Evolutionary conservation across 768 basidiomycete species (phyloP), one percentile per base, ranked within the genome.

Genomic region (Leccinum subtestaceum): DNA sequence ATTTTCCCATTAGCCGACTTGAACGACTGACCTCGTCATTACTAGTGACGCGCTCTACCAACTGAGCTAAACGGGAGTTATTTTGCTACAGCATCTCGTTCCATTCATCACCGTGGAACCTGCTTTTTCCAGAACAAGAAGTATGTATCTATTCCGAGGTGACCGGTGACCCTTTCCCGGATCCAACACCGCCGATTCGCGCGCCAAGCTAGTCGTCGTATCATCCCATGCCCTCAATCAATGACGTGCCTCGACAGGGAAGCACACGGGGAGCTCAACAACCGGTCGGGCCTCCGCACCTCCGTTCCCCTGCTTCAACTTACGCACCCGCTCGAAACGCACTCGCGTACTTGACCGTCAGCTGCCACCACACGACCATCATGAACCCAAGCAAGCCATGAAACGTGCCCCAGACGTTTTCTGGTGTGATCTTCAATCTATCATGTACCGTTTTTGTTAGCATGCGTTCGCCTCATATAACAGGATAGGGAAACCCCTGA

Each of bases 311-410:
- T 3, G 0, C 43, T 48, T 48, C 23, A 27, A 48, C 25, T 43
- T 53, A 60, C 46, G 10, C 25, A 17, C 34, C 56, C 48, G 60
- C 63, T 27, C 78, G 74, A 32, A 77, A 72, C 65, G 79, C 72
- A 23, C 72, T 74, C 27, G 81, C 76, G 40, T 83, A 73, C 34
- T 77, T 81, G 52, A 91, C 74, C 2, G 90, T 93, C 17, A 70
- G 76, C 73, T 93, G 91, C 91, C 91, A 93, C 91, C 91, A 93
- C 3, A 81, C 69, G 8, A 88, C 82, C 80, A 93, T 87, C 54
- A 80, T 81, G 6, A 93, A 71, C 11, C 90, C 87, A 34, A 93
- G 58, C 49, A 89, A 17, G 17, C 91, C 91, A 63, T 93, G 91
- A 19, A 83, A 66, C 6, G 79, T 81, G 0, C 89, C 90, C 90